These are phyloP conservation scores for Fraxinus xanthoxyloides DNA, from an alignment of 305 asterid species.

Conservation along the genomic window DNA sequence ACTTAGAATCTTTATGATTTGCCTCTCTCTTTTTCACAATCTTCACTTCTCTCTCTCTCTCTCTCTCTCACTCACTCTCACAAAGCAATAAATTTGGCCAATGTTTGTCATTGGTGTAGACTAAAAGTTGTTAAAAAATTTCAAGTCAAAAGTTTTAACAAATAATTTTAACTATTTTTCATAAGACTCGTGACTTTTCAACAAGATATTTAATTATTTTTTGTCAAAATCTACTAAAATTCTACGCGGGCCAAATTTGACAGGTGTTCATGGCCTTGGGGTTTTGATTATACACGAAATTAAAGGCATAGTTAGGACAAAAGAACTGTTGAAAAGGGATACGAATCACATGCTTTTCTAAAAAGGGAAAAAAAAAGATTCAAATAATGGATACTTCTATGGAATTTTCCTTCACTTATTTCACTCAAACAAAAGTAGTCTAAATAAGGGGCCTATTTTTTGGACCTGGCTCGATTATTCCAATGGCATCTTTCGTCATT, in stretches of 20 bases:
- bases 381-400: neutral
- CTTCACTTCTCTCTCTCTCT: neutral
- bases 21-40: constrained; percentile 40
- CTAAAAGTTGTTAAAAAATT: neutral
- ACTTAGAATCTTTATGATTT: constrained; percentile 26
- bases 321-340: neutral
- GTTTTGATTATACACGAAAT: constrained; percentile 10
- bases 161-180: too few relatives aligned
- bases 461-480: neutral
- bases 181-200: neutral
- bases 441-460: neutral
- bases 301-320: neutral
- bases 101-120: neutral
- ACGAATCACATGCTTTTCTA: neutral
- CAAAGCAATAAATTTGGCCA: neutral
- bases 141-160: too few relatives aligned
- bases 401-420: neutral
- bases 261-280: constrained; percentile 20
- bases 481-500: constrained; percentile 2
- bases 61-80: constrained; percentile 27
- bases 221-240: neutral
- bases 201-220: too few relatives aligned
- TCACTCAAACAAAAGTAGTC: neutral
- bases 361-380: neutral
- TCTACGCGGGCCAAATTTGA: neutral